A percentile compares a stretch with the other conserved stretches of the same genome.
phyloP scores from a whole-genome alignment of 768 basidiomycete genomes.

The Lactarius indigo region DNA sequence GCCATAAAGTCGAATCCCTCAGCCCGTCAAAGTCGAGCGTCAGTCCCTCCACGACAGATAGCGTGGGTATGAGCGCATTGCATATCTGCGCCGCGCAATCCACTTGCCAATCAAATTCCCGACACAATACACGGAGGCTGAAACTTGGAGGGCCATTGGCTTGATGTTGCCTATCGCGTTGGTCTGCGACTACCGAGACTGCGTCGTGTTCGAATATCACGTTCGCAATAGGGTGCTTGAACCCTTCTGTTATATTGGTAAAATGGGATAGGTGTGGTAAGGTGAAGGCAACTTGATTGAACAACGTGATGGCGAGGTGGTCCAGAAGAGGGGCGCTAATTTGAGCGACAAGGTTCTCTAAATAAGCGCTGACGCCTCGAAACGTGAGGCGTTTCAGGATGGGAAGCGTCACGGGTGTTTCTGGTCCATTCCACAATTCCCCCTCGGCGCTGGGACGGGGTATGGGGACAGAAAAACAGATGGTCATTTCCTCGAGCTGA shows the following conservation, averaged over 20 bases:
- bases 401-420: not conserved
- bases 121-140: not conserved
- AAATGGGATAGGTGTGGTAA: not conserved
- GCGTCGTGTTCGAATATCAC: not conserved
- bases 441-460: not conserved
- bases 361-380: not conserved
- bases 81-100: not conserved
- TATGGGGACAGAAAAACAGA: not conserved
- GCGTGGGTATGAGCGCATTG: not conserved
- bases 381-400: not conserved
- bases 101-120: not conserved
- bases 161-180: not conserved
- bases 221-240: not conserved
- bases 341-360: not conserved
- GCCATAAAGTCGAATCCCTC: no score
- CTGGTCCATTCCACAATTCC: not conserved
- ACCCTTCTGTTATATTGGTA: not conserved
- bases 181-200: not conserved
- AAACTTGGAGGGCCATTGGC: not conserved
- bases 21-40: not conserved
- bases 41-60: not conserved
- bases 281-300: not conserved
- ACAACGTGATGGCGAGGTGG: not conserved
- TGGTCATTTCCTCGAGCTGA: not conserved
- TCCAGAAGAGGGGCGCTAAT: not conserved